Base-by-base conservation (phyloP, 2,329 filamentous ascomycete species). In the Cadophora luteo-olivacea region DNA sequence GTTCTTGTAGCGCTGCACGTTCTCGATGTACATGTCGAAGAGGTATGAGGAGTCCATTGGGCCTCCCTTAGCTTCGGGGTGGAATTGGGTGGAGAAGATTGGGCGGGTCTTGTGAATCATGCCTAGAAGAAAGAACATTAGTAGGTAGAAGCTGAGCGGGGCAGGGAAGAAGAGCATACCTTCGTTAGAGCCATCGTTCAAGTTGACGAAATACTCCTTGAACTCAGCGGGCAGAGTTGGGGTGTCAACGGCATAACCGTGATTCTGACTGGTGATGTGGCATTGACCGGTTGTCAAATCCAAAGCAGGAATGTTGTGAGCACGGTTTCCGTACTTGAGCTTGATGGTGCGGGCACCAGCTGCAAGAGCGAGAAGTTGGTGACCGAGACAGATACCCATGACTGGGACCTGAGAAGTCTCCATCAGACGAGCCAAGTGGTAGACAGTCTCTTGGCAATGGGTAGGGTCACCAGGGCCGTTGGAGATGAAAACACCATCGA, bases 1-100 rank as follows among this genome's bases (percentile, higher is more conserved):
- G 76, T 91, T 87, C 90, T 97, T 98, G 88, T 95, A 97, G 78
- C 92, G 88, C 80, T 89, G 86, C 45, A 98, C 94, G 77, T 91
- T 95, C 80, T 97, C 89, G 57, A 98, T 84, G 83, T 98, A 99
- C 84, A 93, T 93, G 82, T 99, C 96, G 78, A 99, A 99, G 69
- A 99, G 87, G 83, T 97, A 98, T 1, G 93, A 90, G 72, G 93
- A 97, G 84, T 99, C 96, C 82, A 97, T 92, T 65, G 96, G 96
- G 65, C 96, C 96, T 70, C 96, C 96, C 86, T 97, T 97, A 75
- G 96, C 96, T 83, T 99, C 96, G 19, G 96, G 96, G 80, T 99
- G 96, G 89, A 99, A 99, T 82, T 99, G 96, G 29, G 94, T 97
- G 72, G 92, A 95, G 87, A 99, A 98, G 80, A 99, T 99, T 71